Conservation (phyloP, 176 grass and related monocot species). For the Carex scoparia region DNA sequence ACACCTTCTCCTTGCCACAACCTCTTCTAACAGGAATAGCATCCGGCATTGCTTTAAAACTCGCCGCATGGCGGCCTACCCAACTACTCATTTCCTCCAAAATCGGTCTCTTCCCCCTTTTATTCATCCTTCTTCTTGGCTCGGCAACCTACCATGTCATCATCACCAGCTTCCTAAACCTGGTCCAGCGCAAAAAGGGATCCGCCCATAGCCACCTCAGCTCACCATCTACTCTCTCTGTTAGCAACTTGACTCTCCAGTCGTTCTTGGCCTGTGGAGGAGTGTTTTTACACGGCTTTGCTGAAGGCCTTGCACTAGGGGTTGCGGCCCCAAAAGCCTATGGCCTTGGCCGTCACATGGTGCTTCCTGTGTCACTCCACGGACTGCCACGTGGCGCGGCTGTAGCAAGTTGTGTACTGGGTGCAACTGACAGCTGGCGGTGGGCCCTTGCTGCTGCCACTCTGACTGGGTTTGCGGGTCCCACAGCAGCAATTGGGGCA, state of each 20-base stretch:
- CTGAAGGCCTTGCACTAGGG: conserved; percentile 85
- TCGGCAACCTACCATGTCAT: conserved; percentile 39
- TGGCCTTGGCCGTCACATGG: conserved; percentile 90
- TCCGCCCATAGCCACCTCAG: conserved; percentile 45
- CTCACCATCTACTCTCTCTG: conserved; percentile 41
- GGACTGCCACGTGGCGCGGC: conserved; percentile 83
- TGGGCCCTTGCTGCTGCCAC: conserved; percentile 72
- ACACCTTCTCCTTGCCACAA: conserved; percentile 69
- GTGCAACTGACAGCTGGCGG: conserved; percentile 90
- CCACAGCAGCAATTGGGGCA: conserved; percentile 65
- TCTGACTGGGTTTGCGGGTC: conserved; percentile 72
- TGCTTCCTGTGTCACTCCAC: conserved; percentile 88
- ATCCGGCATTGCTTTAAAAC: conserved; percentile 88
- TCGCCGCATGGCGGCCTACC: conserved; percentile 79
- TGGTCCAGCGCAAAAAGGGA: conserved; percentile 58
- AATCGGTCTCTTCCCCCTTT: conserved; percentile 61
- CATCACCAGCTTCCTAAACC: conserved; percentile 44
- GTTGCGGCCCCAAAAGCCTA: conserved; percentile 89
- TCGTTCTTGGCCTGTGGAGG: conserved; percentile 76
- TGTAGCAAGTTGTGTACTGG: conserved; percentile 78
- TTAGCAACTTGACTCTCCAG: conserved; percentile 75
- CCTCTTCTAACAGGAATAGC: conserved; percentile 80
- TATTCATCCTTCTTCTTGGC: conserved; percentile 50
- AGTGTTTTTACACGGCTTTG: conserved; percentile 71
- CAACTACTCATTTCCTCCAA: conserved; percentile 78